Evolutionary conservation across 2,329 filamentous ascomycete genomes (phyloP).

Genomic region (Didymella exigua): DNA sequence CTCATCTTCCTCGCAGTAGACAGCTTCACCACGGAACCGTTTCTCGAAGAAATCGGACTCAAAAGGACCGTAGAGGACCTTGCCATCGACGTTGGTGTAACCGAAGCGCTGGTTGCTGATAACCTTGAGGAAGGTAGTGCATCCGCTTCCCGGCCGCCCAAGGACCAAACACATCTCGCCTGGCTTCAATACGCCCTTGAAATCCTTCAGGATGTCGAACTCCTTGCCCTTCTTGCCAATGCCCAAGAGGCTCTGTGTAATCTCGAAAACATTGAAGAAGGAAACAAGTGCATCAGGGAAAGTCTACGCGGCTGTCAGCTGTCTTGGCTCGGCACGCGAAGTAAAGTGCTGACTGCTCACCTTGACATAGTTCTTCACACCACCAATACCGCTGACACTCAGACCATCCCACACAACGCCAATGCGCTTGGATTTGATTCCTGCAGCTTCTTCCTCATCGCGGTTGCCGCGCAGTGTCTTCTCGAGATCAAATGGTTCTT

Average conservation of each 20-base stretch:
- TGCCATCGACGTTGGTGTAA: conserved; percentile 67
- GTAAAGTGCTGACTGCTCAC: conserved; percentile 22
- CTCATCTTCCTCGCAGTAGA: conserved; percentile 88
- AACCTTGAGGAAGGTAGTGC: conserved; percentile 61
- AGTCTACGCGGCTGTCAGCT: conserved; percentile 54
- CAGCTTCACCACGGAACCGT: conserved; percentile 77
- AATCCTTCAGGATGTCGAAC: conserved; percentile 74
- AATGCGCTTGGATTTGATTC: conserved; percentile 76
- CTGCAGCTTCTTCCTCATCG: conserved; percentile 73
- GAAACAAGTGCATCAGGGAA: conserved; percentile 78
- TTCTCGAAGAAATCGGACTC: conserved; percentile 71
- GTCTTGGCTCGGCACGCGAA: conserved; percentile 19
- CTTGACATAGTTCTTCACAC: conserved; percentile 70
- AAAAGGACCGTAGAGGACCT: conserved; percentile 79
- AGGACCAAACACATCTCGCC: conserved; percentile 90
- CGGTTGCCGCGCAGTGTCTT: conserved; percentile 72
- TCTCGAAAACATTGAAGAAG: conserved; percentile 76
- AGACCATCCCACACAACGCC: conserved; percentile 78
- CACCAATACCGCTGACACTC: conserved; percentile 76
- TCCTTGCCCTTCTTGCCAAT: conserved; percentile 71
- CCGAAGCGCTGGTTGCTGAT: conserved; percentile 62
- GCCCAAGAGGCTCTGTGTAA: conserved; percentile 67
- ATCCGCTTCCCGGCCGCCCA: conserved; percentile 71
- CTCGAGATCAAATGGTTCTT: conserved; percentile 75
- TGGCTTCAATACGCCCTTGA: conserved; percentile 64